These are phyloP conservation scores for Fusarium nygamai DNA, from an alignment of 2,329 filamentous ascomycete genomes.

Conservation along the genomic window DNA sequence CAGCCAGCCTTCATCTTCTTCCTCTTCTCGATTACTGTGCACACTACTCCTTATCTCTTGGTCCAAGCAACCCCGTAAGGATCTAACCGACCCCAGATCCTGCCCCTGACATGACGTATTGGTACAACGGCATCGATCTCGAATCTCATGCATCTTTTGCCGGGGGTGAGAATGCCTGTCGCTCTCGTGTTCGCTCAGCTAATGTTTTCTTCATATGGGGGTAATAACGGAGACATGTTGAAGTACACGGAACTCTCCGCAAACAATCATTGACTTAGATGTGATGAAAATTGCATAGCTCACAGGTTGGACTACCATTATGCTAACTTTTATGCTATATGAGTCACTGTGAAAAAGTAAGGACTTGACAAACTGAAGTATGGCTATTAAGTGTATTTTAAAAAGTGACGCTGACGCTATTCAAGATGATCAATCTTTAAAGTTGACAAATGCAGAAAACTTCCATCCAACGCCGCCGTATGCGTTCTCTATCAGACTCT, in stretches of 20 bases:
- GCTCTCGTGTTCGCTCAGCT: conserved; percentile 31
- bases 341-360: background rate
- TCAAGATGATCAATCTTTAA: background rate
- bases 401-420: background rate
- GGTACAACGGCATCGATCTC: conserved; percentile 12
- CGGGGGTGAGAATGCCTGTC: conserved; percentile 10
- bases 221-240: background rate
- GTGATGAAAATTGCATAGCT: background rate
- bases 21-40: background rate
- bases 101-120: conserved; percentile 2
- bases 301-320: background rate
- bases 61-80: conserved; percentile 5
- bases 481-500: background rate
- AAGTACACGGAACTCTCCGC: background rate
- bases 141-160: conserved; percentile 14
- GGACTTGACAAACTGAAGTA: background rate
- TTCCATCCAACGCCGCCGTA: conserved; percentile 17
- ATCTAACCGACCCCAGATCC: conserved; percentile 16
- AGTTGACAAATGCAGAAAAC: background rate
- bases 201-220: background rate
- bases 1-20: background rate
- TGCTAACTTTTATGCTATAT: background rate
- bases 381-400: background rate
- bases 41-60: background rate
- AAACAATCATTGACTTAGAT: background rate